A percentile compares a stretch with the other conserved stretches of the same genome.
phyloP scores from a whole-genome alignment of 148 eudicot genomes.

The Vaccinium macrocarpon region DNA sequence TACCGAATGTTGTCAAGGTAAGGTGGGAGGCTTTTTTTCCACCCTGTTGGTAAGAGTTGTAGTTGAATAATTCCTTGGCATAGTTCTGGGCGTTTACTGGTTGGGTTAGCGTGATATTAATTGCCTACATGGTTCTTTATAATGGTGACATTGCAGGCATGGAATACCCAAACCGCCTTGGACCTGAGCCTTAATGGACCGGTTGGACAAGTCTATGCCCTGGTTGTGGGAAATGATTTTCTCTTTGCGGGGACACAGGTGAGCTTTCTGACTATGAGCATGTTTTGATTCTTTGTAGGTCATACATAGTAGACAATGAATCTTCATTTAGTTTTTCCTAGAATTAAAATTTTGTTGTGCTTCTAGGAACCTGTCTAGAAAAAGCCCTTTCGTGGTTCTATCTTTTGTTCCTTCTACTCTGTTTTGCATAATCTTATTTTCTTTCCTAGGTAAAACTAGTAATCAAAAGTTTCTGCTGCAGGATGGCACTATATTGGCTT shows the following conservation, averaged over 20 bases:
- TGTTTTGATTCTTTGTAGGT: not conserved
- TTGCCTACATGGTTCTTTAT: conserved; percentile 1
- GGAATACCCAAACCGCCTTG: conserved; percentile 68
- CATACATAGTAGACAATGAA: not conserved
- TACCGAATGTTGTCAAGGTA: conserved; percentile 89
- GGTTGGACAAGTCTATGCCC: conserved; percentile 85
- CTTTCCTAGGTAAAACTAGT: not conserved
- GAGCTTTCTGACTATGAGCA: conserved; percentile 2
- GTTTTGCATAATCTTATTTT: conserved; percentile 10
- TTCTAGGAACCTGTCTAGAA: not conserved
- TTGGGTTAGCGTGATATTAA: not conserved
- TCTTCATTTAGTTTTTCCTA: not conserved
- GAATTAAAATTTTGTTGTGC: not conserved
- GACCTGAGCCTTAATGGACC: conserved; percentile 87
- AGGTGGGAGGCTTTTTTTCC: conserved; percentile 24
- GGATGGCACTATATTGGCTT: conserved; percentile 88
- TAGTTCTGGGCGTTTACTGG: not conserved
- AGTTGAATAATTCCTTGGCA: not conserved
- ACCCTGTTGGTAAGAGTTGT: not conserved
- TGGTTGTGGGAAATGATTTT: conserved; percentile 84
- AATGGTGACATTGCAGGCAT: conserved; percentile 52
- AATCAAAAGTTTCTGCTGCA: conserved; percentile 23
- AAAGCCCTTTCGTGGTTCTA: conserved; percentile 1
- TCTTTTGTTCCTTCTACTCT: not conserved
- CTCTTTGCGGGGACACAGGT: conserved; percentile 94